Conservation (phyloP, 2,329 filamentous ascomycete genomes). For the Nemania diffusa region DNA sequence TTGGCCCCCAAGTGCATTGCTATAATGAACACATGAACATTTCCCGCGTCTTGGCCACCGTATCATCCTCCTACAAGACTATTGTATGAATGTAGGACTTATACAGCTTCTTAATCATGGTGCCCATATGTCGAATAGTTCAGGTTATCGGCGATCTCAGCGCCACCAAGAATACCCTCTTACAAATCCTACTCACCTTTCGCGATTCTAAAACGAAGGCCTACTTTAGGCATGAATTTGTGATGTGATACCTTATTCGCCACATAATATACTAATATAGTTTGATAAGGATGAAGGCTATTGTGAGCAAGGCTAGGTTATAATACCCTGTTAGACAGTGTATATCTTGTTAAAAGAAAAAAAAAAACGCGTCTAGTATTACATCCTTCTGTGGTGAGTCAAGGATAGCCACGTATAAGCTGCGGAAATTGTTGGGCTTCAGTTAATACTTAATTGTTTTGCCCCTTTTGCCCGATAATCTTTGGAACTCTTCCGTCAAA, state of each 20-base stretch:
- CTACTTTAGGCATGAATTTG: neutral
- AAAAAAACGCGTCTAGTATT: no score
- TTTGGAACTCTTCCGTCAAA: no score
- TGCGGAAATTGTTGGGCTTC: neutral
- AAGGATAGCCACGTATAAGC: neutral
- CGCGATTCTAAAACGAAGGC: neutral
- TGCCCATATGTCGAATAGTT: neutral
- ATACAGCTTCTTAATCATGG: no score
- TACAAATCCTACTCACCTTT: neutral
- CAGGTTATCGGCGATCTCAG: neutral
- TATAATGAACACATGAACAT: neutral
- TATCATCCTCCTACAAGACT: neutral
- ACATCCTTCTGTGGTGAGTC: neutral
- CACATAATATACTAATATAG: neutral
- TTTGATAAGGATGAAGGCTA: no score
- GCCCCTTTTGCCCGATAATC: no score
- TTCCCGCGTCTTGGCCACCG: neutral
- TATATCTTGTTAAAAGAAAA: neutral
- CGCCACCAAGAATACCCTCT: neutral
- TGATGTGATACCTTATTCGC: neutral
- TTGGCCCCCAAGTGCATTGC: constrained; percentile 4
- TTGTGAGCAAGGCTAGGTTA: neutral
- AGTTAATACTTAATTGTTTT: no score
- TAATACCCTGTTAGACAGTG: neutral
- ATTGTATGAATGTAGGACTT: no score